Conservation (phyloP, 2,329 filamentous ascomycete genomes). For the Alternaria postmessia region DNA sequence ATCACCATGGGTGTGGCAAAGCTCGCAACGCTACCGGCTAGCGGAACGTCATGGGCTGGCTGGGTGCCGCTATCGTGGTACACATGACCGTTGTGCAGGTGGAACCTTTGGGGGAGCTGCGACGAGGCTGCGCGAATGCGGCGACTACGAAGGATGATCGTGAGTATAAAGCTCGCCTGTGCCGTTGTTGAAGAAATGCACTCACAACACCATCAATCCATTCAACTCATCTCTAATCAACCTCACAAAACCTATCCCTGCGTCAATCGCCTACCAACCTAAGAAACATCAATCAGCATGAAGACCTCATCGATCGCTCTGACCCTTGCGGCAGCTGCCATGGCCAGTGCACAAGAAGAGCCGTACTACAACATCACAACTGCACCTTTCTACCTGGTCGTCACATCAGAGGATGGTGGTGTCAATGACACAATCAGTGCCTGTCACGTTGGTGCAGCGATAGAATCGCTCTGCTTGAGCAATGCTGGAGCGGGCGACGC, state of each 20-base stretch:
- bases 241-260: slow-evolving; percentile 4
- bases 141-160: slow-evolving; percentile 1
- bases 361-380: slow-evolving; percentile 49
- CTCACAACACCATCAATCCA: slow-evolving; percentile 7
- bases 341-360: slow-evolving; percentile 38
- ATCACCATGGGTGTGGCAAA: slow-evolving; percentile 18
- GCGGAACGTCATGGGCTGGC: slow-evolving; percentile 17
- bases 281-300: slow-evolving; percentile 20
- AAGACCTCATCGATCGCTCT: slow-evolving; percentile 30
- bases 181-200: neutral
- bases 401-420: slow-evolving; percentile 50
- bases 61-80: slow-evolving; percentile 13
- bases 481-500: slow-evolving; percentile 28
- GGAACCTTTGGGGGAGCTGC: slow-evolving; percentile 14
- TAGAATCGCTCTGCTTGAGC: slow-evolving; percentile 56
- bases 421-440: slow-evolving; percentile 53
- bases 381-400: slow-evolving; percentile 54
- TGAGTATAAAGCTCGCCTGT: slow-evolving; percentile 19
- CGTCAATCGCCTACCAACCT: neutral
- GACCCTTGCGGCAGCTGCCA: slow-evolving; percentile 34
- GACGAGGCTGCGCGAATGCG: slow-evolving; percentile 12
- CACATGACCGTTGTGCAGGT: slow-evolving; percentile 22
- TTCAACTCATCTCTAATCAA: neutral
- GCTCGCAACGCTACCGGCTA: slow-evolving; percentile 10
- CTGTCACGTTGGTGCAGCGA: slow-evolving; percentile 60